These are phyloP conservation scores for Hygrophila difformis DNA, from an alignment of 257 asterid genomes.

Conservation along the genomic window DNA sequence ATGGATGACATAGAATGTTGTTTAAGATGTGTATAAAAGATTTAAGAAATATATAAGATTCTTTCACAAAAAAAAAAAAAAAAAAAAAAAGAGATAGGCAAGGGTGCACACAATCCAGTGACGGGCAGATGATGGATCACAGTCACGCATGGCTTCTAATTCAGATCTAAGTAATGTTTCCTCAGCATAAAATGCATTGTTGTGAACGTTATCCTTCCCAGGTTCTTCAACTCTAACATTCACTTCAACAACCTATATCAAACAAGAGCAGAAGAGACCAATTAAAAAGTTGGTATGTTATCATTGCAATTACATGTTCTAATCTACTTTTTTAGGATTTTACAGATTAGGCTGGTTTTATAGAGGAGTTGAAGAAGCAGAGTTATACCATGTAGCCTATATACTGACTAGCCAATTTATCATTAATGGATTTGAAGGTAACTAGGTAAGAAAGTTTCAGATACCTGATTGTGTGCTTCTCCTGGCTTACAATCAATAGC, in stretches of 20 bases:
- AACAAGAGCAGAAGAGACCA: slow-evolving; percentile 11
- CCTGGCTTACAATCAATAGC: slow-evolving; percentile 90
- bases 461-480: slow-evolving; percentile 88
- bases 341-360: not conserved
- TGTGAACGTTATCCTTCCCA: slow-evolving; percentile 78
- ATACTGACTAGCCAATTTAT: not conserved
- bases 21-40: too few relatives aligned
- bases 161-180: slow-evolving; percentile 83
- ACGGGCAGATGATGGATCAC: slow-evolving; percentile 86
- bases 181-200: slow-evolving; percentile 89
- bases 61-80: not conserved
- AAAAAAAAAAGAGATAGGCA: not conserved
- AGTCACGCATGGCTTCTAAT: slow-evolving; percentile 85
- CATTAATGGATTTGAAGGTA: slow-evolving; percentile 2
- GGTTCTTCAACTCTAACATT: slow-evolving; percentile 88
- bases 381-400: not conserved
- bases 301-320: not conserved
- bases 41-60: too few relatives aligned
- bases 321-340: slow-evolving; percentile 2
- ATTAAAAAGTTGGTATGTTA: not conserved
- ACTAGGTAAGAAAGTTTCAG: not conserved
- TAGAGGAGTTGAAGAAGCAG: not conserved
- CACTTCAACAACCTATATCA: slow-evolving; percentile 80
- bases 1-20: too few relatives aligned
- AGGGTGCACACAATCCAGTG: slow-evolving; percentile 84